Conservation (phyloP, 768 basidiomycete genomes). For the Neoboletus brunneissimus region DNA sequence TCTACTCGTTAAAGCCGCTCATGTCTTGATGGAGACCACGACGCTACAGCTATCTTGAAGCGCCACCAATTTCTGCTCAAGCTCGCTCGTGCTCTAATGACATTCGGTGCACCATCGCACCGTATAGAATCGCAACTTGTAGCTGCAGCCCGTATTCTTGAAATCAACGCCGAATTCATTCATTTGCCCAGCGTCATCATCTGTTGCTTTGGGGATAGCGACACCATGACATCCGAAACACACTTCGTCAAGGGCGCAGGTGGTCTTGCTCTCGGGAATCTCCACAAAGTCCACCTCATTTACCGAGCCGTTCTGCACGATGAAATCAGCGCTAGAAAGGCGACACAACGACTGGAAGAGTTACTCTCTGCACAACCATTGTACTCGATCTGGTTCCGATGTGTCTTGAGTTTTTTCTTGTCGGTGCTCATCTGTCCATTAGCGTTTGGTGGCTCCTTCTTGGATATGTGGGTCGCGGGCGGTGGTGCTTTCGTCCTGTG, state of each 20-base stretch:
- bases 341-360: conserved; percentile 57
- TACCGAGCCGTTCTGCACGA: conserved; percentile 91
- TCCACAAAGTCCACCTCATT: conserved; percentile 80
- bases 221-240: conserved; percentile 86
- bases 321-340: conserved; percentile 80
- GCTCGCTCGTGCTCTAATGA: conserved; percentile 84
- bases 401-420: conserved; percentile 64
- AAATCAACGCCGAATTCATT: conserved; percentile 89
- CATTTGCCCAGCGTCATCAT: conserved; percentile 81
- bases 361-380: conserved; percentile 64
- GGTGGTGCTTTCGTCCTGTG: conserved; percentile 63
- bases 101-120: conserved; percentile 90
- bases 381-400: conserved; percentile 61
- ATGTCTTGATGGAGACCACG: not conserved
- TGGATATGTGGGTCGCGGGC: conserved; percentile 86
- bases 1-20: conserved; percentile 9
- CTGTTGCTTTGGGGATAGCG: conserved; percentile 85
- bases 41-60: conserved; percentile 62
- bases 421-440: conserved; percentile 80
- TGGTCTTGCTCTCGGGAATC: conserved; percentile 75
- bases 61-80: conserved; percentile 86
- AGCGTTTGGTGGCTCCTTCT: conserved; percentile 78
- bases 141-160: conserved; percentile 84
- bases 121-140: conserved; percentile 90
- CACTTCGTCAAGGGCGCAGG: conserved; percentile 82